Percentiles rank a stretch among this genome's conserved stretches.
Conservation (phyloP, 805 yeast genomes). For the Ogataea paraovalis region DNA sequence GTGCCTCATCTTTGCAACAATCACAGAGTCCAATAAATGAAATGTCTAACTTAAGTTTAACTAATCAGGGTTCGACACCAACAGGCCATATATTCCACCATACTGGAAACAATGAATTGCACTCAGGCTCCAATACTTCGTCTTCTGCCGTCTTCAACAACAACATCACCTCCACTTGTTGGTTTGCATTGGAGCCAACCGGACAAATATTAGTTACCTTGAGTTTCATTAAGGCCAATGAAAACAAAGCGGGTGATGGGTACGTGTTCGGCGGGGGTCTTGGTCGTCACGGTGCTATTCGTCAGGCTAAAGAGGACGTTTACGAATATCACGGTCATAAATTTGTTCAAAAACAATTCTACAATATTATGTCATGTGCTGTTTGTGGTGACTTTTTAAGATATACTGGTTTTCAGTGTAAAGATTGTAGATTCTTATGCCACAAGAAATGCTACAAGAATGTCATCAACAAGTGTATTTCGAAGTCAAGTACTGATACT, state of each 20-base stretch:
- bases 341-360: conserved; percentile 91
- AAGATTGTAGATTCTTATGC: conserved; percentile 76
- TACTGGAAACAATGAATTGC: not conserved
- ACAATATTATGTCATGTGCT: conserved; percentile 96
- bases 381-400: conserved; percentile 93
- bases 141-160: conserved; percentile 8
- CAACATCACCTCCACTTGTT: conserved; percentile 54
- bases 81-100: not conserved
- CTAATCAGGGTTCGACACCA: conserved; percentile 1
- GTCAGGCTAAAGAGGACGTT: conserved; percentile 86
- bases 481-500: conserved; percentile 64
- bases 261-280: conserved; percentile 56
- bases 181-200: conserved; percentile 92
- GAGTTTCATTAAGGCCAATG: conserved; percentile 66
- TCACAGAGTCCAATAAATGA: not conserved
- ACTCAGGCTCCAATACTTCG: conserved; percentile 12
- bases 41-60: conserved; percentile 4
- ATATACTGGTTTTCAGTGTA: conserved; percentile 82
- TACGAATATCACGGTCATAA: conserved; percentile 96
- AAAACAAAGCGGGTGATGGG: conserved; percentile 43
- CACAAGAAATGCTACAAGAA: conserved; percentile 78
- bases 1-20: conserved; percentile 56
- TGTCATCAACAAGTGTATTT: conserved; percentile 80
- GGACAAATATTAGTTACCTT: conserved; percentile 81
- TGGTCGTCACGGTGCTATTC: conserved; percentile 97